Evolutionary conservation across 441 rosid species (phyloP).

Genomic region (Pelargonium myrrhifolium): DNA sequence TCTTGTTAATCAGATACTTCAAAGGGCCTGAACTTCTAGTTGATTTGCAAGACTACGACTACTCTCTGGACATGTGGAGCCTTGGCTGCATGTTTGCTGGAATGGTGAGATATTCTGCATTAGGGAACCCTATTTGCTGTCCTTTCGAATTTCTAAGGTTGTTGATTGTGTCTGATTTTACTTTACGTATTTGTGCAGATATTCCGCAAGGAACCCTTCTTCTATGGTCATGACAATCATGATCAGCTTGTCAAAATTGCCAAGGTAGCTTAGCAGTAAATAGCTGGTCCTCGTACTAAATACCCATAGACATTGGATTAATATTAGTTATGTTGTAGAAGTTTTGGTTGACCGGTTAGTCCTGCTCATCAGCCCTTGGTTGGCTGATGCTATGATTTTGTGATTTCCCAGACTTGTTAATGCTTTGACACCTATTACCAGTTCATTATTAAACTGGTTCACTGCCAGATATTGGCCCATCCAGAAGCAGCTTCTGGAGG

Average conservation of each 20-base stretch:
- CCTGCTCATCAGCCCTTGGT: neutral
- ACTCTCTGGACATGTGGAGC: slow-evolving; percentile 97
- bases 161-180: slow-evolving; percentile 2
- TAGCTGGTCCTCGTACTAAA: neutral
- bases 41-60: slow-evolving; percentile 92
- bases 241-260: slow-evolving; percentile 96
- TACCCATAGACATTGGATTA: neutral
- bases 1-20: slow-evolving; percentile 49
- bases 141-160: neutral
- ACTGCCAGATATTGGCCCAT: neutral
- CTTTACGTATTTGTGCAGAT: slow-evolving; percentile 34
- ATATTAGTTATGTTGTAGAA: neutral
- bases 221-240: slow-evolving; percentile 94
- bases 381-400: neutral
- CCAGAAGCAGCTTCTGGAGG: neutral
- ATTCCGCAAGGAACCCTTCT: slow-evolving; percentile 91
- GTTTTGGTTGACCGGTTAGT: neutral
- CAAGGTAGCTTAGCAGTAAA: slow-evolving; percentile 39
- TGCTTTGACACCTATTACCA: neutral
- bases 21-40: slow-evolving; percentile 96
- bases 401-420: neutral
- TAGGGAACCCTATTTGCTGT: neutral
- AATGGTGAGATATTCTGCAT: slow-evolving; percentile 52
- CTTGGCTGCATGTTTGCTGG: slow-evolving; percentile 98
- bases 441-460: neutral